Evolutionary conservation across 345 rosid species (phyloP).

Genomic region (thale cress (Arabidopsis thaliana)): DNA sequence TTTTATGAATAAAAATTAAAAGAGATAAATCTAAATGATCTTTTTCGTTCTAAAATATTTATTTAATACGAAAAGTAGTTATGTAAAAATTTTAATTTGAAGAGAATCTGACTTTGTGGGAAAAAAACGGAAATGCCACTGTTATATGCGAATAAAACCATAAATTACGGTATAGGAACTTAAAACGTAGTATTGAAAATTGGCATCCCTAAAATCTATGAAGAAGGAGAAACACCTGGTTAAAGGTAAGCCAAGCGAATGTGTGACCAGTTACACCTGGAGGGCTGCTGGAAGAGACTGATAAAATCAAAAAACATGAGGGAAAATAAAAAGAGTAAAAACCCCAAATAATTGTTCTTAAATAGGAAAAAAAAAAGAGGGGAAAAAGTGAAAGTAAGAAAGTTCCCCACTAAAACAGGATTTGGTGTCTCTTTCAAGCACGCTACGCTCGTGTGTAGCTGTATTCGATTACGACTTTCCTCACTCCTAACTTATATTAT

Average conservation of each 20-base stretch:
- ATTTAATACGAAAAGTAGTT: no score
- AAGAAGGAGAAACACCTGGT: conserved; percentile 33
- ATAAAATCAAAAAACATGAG: neutral
- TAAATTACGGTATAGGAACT: neutral
- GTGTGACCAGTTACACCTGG: conserved; percentile 41
- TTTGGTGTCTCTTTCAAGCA: conserved; percentile 41
- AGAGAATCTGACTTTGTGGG: no score
- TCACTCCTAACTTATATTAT: conserved; percentile 4
- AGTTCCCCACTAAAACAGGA: conserved; percentile 27
- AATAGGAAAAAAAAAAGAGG: neutral
- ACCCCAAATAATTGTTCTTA: neutral
- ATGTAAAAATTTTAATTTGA: no score
- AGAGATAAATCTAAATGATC: no score
- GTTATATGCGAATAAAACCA: neutral
- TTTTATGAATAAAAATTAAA: no score
- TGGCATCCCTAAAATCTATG: neutral
- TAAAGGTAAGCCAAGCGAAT: conserved; percentile 34
- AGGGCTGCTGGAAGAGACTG: conserved; percentile 42
- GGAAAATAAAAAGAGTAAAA: neutral
- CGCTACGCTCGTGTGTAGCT: conserved; percentile 45
- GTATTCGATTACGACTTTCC: conserved; percentile 33
- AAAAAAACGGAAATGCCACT: no score
- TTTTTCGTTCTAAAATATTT: no score
- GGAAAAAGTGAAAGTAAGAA: conserved; percentile 28
- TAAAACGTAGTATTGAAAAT: neutral